Evolutionary conservation across 257 asterid genomes (phyloP), one percentile per base, ranked within the genome.

Genomic region (Ilex aquifolium): DNA sequence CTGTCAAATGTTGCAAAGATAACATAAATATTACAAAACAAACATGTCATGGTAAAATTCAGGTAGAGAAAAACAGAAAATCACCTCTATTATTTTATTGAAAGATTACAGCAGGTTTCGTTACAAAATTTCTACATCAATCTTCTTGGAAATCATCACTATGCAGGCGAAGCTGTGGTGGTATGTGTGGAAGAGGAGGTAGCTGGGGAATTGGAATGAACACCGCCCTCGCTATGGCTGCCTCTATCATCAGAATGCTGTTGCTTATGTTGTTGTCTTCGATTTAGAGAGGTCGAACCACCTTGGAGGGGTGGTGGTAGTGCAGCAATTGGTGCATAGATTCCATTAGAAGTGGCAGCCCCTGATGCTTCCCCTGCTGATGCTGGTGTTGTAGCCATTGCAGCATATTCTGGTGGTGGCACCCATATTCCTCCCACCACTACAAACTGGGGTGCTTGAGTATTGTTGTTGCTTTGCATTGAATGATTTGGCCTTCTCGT

Each of bases 371-470:
- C 57, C 57, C 57, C 57, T 53, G 57, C 57, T 53, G 57, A 53
- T n/a, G 31, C 57, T 5, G 56, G 10, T 31, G 71, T 57, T 44
- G 75, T 32, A 44, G 75, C 70, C 72, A 69, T 61, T 49, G 77
- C 57, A 64, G 74, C 61, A 59, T 65, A 61, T 36, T 76, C 69
- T 21, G 46, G 65, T 36, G 80, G 73, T 49, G 78, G 76, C 31
- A 84, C 80, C 95, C 91, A 84, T 59, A 84, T 78, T 53, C 91
- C 89, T 32, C 95, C 81, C 31, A 84, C 95, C 72, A 87, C 95
- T 59, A 87, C 86, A 68, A 87, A 84, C 21, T 78, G 93, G 14
- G 94, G 83, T 9, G 76, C 29, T 50, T 73, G 85, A 49, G 73
- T 53, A 54, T 66, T 63, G 69, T 32, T 71, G 62, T 14, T 80